These are phyloP conservation scores for Quercus tomentella DNA, from an alignment of 331 rosid genomes.

Conservation along the genomic window DNA sequence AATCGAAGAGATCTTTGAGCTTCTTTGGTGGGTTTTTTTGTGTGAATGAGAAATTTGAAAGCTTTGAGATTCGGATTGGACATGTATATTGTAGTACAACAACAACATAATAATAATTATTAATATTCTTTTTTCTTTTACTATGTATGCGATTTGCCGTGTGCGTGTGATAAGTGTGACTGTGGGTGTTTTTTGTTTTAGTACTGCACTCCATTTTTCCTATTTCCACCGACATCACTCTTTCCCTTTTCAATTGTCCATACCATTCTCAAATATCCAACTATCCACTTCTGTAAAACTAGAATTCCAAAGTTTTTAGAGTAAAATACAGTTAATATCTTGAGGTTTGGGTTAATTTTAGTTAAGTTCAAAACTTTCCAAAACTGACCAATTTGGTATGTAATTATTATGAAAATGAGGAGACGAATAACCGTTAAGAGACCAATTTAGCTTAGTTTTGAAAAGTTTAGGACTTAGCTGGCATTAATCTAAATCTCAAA, in stretches of 20 bases:
- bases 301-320: too few relatives aligned
- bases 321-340: too few relatives aligned
- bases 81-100: not conserved
- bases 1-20: constrained; percentile 15
- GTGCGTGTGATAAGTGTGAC: too few relatives aligned
- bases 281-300: too few relatives aligned
- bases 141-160: not conserved
- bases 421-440: fast-evolving
- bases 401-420: too few relatives aligned
- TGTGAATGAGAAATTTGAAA: not conserved
- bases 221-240: constrained; percentile 52
- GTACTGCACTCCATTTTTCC: constrained; percentile 8
- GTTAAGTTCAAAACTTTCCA: too few relatives aligned
- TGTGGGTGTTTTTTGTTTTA: not conserved
- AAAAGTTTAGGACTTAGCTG: too few relatives aligned
- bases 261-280: too few relatives aligned
- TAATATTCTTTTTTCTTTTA: not conserved
- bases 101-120: not conserved
- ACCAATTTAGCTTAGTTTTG: too few relatives aligned
- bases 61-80: constrained; percentile 41
- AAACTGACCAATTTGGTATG: too few relatives aligned
- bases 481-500: too few relatives aligned
- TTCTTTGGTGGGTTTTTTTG: not conserved
- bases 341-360: too few relatives aligned
- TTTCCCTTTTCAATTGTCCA: not conserved